Percentiles rank a stretch among this genome's conserved stretches.
phyloP scores from a whole-genome alignment of 345 rosid genomes.

The Gossypium raimondii region DNA sequence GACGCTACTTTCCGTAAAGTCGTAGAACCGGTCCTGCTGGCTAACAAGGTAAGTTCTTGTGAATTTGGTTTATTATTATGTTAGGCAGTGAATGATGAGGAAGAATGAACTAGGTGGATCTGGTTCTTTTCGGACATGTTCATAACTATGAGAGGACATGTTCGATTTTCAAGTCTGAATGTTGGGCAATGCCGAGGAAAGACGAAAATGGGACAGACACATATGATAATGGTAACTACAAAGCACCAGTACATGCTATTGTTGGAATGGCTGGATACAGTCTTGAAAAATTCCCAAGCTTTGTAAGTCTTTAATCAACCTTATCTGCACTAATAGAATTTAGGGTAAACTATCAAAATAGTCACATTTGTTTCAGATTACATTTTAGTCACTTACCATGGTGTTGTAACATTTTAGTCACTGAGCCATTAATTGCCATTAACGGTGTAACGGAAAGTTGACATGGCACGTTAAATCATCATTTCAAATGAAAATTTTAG shows the following conservation, averaged over 20 bases:
- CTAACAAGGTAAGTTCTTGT: constrained; percentile 37
- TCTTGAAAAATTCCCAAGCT: constrained; percentile 34
- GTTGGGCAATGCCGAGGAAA: constrained; percentile 49
- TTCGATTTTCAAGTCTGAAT: constrained; percentile 34
- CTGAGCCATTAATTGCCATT: too few relatives aligned
- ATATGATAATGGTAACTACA: constrained; percentile 50
- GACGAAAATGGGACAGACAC: constrained; percentile 42
- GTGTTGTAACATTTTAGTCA: too few relatives aligned
- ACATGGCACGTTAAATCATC: too few relatives aligned
- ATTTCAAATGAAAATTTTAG: too few relatives aligned
- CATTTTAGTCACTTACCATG: too few relatives aligned
- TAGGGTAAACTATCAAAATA: too few relatives aligned
- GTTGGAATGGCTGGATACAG: constrained; percentile 71
- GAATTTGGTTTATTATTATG: not conserved
- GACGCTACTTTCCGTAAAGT: constrained; percentile 21
- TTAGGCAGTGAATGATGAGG: not conserved
- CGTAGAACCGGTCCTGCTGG: constrained; percentile 47
- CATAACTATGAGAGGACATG: constrained; percentile 74
- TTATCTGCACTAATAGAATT: too few relatives aligned
- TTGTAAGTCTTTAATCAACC: constrained; percentile 27
- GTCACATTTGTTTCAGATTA: too few relatives aligned
- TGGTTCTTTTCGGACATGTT: constrained; percentile 60
- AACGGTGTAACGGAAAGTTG: too few relatives aligned
- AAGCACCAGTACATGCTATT: constrained; percentile 54
- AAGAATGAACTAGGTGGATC: constrained; percentile 44